A percentile compares a stretch with the other conserved stretches of the same genome.
These are phyloP conservation scores for Protomyces inouyei DNA, from an alignment of 1,139 yeast genomes.

Conservation along the genomic window DNA sequence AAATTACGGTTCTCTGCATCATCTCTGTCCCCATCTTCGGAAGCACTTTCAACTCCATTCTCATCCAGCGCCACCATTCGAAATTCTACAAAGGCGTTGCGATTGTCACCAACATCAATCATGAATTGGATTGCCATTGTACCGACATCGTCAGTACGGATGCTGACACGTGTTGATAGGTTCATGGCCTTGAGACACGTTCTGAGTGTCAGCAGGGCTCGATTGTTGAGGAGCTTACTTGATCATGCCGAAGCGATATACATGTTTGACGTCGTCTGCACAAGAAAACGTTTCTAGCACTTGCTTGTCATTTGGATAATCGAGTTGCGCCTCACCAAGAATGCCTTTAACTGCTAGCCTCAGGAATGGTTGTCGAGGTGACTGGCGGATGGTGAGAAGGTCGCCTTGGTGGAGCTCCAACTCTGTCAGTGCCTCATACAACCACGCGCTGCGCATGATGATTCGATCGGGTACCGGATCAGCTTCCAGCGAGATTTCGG, in stretches of 20 bases:
- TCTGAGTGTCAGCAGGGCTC: background rate
- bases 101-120: conserved; percentile 32
- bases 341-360: conserved; percentile 29
- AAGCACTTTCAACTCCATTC: conserved; percentile 2
- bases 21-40: background rate
- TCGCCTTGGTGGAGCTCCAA: conserved; percentile 32
- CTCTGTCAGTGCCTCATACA: conserved; percentile 32
- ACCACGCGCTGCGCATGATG: conserved; percentile 30
- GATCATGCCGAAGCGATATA: conserved; percentile 31
- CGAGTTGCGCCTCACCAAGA: conserved; percentile 32
- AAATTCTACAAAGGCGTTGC: conserved; percentile 28
- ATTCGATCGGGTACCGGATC: conserved; percentile 29
- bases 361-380: conserved; percentile 29
- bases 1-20: background rate
- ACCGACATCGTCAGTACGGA: conserved; percentile 34
- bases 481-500: conserved; percentile 29
- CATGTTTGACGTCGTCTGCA: conserved; percentile 24
- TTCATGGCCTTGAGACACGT: conserved; percentile 33
- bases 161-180: conserved; percentile 32
- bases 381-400: conserved; percentile 27
- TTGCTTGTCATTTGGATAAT: conserved; percentile 30
- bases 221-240: background rate
- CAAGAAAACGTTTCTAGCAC: conserved; percentile 32
- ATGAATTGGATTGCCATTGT: conserved; percentile 34
- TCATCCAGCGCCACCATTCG: conserved; percentile 24